A percentile compares a stretch with the other conserved stretches of the same genome.
phyloP scores from a whole-genome alignment of 2,329 filamentous ascomycete genomes.

The Lasiodiplodia hormozganensis region DNA sequence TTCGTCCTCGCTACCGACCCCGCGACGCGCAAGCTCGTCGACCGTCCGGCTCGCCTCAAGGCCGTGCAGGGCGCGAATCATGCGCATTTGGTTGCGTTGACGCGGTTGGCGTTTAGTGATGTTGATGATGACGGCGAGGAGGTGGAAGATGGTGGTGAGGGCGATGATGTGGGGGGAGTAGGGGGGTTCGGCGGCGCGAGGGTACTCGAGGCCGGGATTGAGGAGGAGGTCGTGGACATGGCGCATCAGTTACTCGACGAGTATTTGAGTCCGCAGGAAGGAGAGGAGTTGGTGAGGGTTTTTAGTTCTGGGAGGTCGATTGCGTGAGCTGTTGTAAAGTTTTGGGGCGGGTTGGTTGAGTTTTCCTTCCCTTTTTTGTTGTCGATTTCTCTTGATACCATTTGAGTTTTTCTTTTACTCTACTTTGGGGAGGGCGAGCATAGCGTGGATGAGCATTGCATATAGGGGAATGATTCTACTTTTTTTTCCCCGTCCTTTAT shows the following conservation, averaged over 20 bases:
- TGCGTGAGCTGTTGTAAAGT: not conserved
- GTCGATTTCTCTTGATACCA: no score
- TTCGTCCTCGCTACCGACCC: slow-evolving; percentile 69
- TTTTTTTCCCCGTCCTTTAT: no score
- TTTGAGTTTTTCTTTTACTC: no score
- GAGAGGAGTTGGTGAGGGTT: slow-evolving; percentile 63
- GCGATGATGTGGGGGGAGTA: no score
- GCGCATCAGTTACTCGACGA: slow-evolving; percentile 84
- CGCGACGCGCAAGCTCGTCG: slow-evolving; percentile 53
- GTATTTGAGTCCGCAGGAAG: slow-evolving; percentile 80
- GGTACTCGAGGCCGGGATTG: slow-evolving; percentile 77
- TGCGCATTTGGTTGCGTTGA: slow-evolving; percentile 81
- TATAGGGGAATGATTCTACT: no score
- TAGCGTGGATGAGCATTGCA: no score
- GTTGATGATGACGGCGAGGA: not conserved
- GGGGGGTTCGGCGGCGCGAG: slow-evolving; percentile 54
- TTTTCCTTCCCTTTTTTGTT: no score
- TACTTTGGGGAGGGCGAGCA: no score
- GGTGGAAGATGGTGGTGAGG: not conserved
- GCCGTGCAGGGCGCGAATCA: slow-evolving; percentile 76
- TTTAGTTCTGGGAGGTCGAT: slow-evolving; percentile 42
- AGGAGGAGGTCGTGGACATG: slow-evolving; percentile 78
- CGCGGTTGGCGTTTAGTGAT: slow-evolving; percentile 84
- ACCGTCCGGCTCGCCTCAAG: slow-evolving; percentile 75
- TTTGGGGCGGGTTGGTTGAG: no score